Conservation (phyloP, 2,329 filamentous ascomycete genomes). For the Cyphellophora europaea region DNA sequence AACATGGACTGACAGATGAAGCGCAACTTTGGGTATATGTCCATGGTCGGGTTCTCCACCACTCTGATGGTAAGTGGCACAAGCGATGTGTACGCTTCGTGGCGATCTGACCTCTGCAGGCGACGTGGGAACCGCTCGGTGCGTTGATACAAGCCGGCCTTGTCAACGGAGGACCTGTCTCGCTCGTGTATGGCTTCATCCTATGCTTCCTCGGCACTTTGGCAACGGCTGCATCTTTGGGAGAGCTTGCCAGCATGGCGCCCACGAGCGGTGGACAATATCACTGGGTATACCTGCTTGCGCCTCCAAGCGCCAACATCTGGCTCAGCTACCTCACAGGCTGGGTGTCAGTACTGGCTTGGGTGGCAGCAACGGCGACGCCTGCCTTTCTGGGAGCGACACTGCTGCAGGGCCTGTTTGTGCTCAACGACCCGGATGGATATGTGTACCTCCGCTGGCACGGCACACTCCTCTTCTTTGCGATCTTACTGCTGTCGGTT, state of each 20-base stretch:
- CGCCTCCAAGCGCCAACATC: slow-evolving; percentile 5
- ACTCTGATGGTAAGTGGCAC: too few species aligned
- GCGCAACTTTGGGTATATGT: slow-evolving; percentile 5
- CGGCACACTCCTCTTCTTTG: slow-evolving; percentile 29
- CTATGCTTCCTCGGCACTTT: slow-evolving; percentile 24
- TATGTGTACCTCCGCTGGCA: slow-evolving; percentile 32
- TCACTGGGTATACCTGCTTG: slow-evolving; percentile 31
- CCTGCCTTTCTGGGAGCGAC: slow-evolving; percentile 24
- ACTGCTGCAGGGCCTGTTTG: slow-evolving; percentile 26
- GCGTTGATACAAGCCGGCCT: slow-evolving; percentile 15
- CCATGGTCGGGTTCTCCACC: slow-evolving; percentile 3
- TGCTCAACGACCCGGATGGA: slow-evolving; percentile 26
- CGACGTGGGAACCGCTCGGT: slow-evolving; percentile 17
- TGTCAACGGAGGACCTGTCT: slow-evolving; percentile 16
- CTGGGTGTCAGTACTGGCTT: slow-evolving; percentile 28
- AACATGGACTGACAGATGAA: background rate
- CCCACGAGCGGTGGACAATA: slow-evolving; percentile 31
- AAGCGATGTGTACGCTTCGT: too few species aligned
- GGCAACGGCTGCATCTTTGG: slow-evolving; percentile 28
- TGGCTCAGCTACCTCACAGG: slow-evolving; percentile 18
- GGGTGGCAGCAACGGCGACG: slow-evolving; percentile 27
- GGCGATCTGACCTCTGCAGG: too few species aligned
- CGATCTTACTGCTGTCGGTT: slow-evolving; percentile 23
- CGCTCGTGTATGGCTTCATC: slow-evolving; percentile 16
- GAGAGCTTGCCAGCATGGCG: slow-evolving; percentile 31